Evolutionary conservation across 2,329 filamentous ascomycete species (phyloP), one percentile per base, ranked within the genome.

Genomic region (Zymoseptoria brevis): DNA sequence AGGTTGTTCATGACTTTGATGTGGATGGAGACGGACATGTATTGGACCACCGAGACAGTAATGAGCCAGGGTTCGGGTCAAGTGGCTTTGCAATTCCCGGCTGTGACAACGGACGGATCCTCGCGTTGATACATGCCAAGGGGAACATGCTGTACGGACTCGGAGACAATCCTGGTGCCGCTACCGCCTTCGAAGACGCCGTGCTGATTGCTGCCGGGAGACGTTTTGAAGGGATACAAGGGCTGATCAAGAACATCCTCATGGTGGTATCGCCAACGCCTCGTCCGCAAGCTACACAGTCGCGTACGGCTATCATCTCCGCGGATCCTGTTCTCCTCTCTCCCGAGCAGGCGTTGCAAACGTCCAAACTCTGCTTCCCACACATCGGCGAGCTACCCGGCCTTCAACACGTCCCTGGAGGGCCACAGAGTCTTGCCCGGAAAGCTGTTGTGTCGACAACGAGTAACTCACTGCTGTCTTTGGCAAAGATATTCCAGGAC

Each of bases 401-500:
- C 0, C 79, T 99, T 9, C 81, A 82, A 56, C 83, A 86, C 72
- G 83, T 96, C 24, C 66, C 73, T 2, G 65, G 66, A 7, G 67
- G 66, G 19, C 77, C 85, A 1, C 85, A 90, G 51, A 87, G 86
- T 9, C 79, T 87, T 50, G 83, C 89, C 16, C 85, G 85, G 66
- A 89, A 87, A 69, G 89, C 90, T 6, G 92, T 91, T 1, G 82
- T 96, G 22, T 91, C 92, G 11, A 97, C 92, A 0, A 96, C 92
- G 0, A 97, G 94, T 73, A 99, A 99, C 71, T 95, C 93, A 0
- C 79, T 99, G 19, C 80, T 99, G 1, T 99, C 94, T 0, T 78
- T 99, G 49, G 94, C 94, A 21, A 99, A 99, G 74, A 99, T 99
- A 41, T 96, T 96, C 64, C 94, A 99, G 74, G 94, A 99, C 76